These are phyloP conservation scores for Fusarium gaditjirri DNA, from an alignment of 2,329 filamentous ascomycete species.

Conservation along the genomic window DNA sequence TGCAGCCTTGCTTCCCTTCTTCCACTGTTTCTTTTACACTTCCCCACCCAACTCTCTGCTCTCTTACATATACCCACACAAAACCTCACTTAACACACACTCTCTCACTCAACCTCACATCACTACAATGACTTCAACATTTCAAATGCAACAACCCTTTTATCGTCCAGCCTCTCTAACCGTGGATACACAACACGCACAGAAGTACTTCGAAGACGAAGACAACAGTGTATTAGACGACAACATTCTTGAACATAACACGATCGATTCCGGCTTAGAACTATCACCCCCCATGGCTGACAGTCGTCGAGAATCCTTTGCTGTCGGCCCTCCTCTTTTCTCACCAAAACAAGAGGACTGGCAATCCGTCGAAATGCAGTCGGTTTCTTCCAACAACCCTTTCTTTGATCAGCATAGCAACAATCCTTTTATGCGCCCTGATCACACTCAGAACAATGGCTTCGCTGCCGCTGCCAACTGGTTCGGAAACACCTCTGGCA, in stretches of 20 bases:
- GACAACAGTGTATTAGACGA: conserved; percentile 70
- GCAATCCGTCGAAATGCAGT: conserved; percentile 73
- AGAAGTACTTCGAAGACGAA: conserved; percentile 70
- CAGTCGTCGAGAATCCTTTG: conserved; percentile 73
- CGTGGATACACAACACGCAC: conserved; percentile 64
- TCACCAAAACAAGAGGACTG: conserved; percentile 73
- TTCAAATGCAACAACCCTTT: conserved; percentile 59
- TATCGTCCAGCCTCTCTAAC: conserved; percentile 62
- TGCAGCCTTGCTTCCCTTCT: conserved; percentile 34
- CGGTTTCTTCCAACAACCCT: conserved; percentile 70
- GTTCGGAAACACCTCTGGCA: conserved; percentile 61
- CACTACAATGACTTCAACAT: conserved; percentile 61
- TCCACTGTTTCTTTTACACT: conserved; percentile 26
- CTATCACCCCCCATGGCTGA: conserved; percentile 71
- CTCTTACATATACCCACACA: conserved; percentile 28
- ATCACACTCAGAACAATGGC: conserved; percentile 58
- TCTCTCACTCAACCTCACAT: conserved; percentile 39
- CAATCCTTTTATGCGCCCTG: conserved; percentile 75
- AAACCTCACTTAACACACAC: conserved; percentile 16
- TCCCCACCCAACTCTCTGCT: conserved; percentile 19
- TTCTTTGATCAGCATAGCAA: conserved; percentile 68
- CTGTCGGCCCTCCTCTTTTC: conserved; percentile 66
- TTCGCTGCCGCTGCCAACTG: conserved; percentile 63
- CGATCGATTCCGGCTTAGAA: conserved; percentile 69
- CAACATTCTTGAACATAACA: conserved; percentile 67